Conservation (phyloP, 495 filamentous ascomycete species). For the Elasticomyces elasticus region DNA sequence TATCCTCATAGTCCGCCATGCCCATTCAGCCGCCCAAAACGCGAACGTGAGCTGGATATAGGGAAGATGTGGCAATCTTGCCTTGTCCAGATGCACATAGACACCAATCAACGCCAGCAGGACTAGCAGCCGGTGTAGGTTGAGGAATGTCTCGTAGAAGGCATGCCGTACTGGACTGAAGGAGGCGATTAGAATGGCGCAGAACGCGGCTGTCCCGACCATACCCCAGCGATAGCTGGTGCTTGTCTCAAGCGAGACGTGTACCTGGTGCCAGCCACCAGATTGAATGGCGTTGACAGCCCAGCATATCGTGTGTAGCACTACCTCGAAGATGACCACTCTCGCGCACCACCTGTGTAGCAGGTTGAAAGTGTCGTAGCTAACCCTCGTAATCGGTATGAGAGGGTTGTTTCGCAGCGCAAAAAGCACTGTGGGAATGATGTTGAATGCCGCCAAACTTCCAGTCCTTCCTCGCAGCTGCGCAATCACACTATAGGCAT, state of each 20-base stretch:
- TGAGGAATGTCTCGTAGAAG: constrained; percentile 51
- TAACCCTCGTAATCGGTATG: constrained; percentile 70
- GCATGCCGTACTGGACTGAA: constrained; percentile 45
- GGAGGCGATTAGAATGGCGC: constrained; percentile 42
- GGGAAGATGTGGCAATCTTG: constrained; percentile 33
- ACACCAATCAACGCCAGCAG: constrained; percentile 41
- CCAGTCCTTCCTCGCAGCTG: constrained; percentile 78
- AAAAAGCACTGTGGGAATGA: constrained; percentile 83
- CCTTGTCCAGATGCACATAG: constrained; percentile 44
- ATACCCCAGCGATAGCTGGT: constrained; percentile 30
- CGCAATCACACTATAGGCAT: constrained; percentile 41
- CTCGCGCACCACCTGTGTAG: constrained; percentile 92
- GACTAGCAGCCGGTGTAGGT: constrained; percentile 43
- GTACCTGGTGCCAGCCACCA: constrained; percentile 17
- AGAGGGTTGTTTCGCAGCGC: constrained; percentile 88
- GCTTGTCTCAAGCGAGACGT: constrained; percentile 14
- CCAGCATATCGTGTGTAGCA: constrained; percentile 69
- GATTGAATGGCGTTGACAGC: constrained; percentile 37
- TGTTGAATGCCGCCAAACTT: constrained; percentile 71
- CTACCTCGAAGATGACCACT: constrained; percentile 65
- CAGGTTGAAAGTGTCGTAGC: constrained; percentile 95
- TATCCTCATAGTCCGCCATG: constrained; percentile 25
- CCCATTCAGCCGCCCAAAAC: constrained; percentile 28
- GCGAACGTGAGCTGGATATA: constrained; percentile 29
- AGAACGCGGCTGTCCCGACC: constrained; percentile 36